Evolutionary conservation across 2,329 filamentous ascomycete species (phyloP), one percentile per base, ranked within the genome.

Genomic region (Colletotrichum australisinense): DNA sequence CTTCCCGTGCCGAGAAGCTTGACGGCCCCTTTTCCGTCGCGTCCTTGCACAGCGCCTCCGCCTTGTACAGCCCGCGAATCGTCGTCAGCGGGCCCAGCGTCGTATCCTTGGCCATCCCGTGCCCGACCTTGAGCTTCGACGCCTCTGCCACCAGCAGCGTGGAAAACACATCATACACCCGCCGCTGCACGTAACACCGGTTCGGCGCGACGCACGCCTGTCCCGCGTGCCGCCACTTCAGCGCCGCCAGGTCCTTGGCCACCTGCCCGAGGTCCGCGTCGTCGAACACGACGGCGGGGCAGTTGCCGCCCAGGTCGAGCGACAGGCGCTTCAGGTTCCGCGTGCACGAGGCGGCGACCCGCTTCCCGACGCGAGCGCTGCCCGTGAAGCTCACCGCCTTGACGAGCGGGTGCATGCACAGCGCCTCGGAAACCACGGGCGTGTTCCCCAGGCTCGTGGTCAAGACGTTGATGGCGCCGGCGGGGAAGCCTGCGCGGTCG

Each of bases 301-400:
- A 90, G 80, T 93, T 93, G 59, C 92, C 92, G n/a, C 92, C 92
- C 0, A 92, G 88, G 81, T 93, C 91, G 22, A 93, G 85, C 2
- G 89, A 90, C 11, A 93, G 87, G 77, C 91, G 91, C 83, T 93
- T 93, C 77, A 91, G 80, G 74, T 89, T 89, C 5, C 87, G 93
- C 1, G 90, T 91, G 6, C 90, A 91, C 1, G 87, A 86, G 2
- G 85, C 81, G 1, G 91, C 91, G 67, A 96, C 94, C 66, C 91
- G 86, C 69, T 90, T 89, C 1, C 92, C 94, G 0, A 93, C 94
- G 2, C 86, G 86, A 1, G 91, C 93, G 9, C 91, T 93, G 32
- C 94, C 94, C 0, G 94, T 96, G 77, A 97, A 97, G 1, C 92
- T 91, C 63, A 96, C 86, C 78, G 93, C 94, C 76, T 93, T 90